Evolutionary conservation across 78 protist species (phyloP).

Genomic region (Thecamonas trahens): DNA sequence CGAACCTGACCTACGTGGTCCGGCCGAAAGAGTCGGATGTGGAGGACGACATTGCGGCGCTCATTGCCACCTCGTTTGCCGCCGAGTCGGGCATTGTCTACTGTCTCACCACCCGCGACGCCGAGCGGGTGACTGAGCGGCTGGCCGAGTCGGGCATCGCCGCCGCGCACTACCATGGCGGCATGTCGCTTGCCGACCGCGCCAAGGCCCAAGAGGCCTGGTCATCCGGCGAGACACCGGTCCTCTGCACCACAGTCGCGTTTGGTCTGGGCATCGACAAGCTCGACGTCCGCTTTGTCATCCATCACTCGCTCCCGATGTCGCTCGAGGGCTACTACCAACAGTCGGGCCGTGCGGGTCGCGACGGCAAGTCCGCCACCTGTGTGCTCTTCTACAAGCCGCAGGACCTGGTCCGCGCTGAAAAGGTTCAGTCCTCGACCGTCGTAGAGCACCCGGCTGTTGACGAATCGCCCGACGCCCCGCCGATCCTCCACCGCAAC

Average conservation of each 20-base stretch:
- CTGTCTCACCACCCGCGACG: slow-evolving; percentile 71
- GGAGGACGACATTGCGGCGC: slow-evolving; percentile 40
- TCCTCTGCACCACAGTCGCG: slow-evolving; percentile 95
- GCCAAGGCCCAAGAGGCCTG: slow-evolving; percentile 53
- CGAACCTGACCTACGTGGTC: slow-evolving; percentile 67
- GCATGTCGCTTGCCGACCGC: slow-evolving; percentile 43
- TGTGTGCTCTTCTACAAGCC: slow-evolving; percentile 55
- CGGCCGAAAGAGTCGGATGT: slow-evolving; percentile 14
- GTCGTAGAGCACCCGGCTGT: no score
- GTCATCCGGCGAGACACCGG: slow-evolving; percentile 55
- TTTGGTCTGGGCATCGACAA: slow-evolving; percentile 98
- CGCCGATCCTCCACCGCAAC: no score
- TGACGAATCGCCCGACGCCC: no score
- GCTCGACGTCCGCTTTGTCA: slow-evolving; percentile 91
- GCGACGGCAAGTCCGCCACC: slow-evolving; percentile 71
- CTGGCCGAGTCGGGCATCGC: slow-evolving; percentile 60
- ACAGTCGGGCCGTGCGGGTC: slow-evolving; percentile 91
- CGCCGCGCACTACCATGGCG: slow-evolving; percentile 73
- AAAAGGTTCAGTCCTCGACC: no score
- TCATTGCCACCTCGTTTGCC: slow-evolving; percentile 9
- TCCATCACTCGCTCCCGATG: slow-evolving; percentile 95
- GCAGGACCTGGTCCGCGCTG: no score
- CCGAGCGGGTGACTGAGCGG: slow-evolving; percentile 55
- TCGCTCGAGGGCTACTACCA: slow-evolving; percentile 94
- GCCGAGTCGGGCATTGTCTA: slow-evolving; percentile 87